These are phyloP conservation scores for Passalora sequoiae DNA, from an alignment of 2,329 filamentous ascomycete species.

Conservation along the genomic window DNA sequence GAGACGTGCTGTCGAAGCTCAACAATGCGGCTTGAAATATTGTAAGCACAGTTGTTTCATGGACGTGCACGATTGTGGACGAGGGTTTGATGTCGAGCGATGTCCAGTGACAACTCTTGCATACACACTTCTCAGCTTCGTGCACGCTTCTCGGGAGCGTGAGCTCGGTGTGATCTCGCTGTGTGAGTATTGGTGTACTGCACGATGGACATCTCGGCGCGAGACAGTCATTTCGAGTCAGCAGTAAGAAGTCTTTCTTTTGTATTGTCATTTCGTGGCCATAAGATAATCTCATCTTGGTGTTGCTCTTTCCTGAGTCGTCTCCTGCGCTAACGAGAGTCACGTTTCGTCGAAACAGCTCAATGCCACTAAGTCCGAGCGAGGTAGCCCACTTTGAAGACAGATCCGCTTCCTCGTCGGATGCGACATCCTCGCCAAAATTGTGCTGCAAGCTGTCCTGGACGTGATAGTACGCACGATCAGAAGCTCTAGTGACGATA, in stretches of 20 bases:
- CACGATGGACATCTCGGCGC: not conserved
- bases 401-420: not conserved
- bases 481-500: not conserved
- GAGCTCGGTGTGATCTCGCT: not conserved
- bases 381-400: not conserved
- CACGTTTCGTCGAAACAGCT: too few relatives aligned
- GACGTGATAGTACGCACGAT: not conserved
- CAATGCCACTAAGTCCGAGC: too few relatives aligned
- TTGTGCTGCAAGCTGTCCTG: not conserved
- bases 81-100: not conserved
- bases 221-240: not conserved
- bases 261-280: not conserved
- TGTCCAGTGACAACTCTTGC: not conserved
- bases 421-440: not conserved
- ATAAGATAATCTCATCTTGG: not conserved
- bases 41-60: not conserved
- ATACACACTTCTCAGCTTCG: not conserved
- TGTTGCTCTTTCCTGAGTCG: not conserved
- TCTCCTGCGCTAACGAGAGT: not conserved
- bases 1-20: not conserved
- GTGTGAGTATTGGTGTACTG: not conserved
- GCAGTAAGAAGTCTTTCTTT: not conserved
- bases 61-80: not conserved
- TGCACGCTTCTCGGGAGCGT: not conserved
- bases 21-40: not conserved